Conservation (phyloP, 768 basidiomycete genomes). For the Suillus lakei region DNA sequence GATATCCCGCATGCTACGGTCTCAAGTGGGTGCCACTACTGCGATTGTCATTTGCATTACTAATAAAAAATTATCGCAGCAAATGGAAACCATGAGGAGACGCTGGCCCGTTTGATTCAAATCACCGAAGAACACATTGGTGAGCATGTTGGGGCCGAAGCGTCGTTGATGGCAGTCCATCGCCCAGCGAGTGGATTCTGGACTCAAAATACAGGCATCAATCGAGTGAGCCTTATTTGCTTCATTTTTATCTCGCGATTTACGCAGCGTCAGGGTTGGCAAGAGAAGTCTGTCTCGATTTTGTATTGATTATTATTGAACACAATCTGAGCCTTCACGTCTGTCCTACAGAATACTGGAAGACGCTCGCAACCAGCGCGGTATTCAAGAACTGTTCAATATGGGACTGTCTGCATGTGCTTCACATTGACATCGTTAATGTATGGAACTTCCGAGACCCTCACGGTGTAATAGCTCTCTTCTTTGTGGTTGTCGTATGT, state of each 20-base stretch:
- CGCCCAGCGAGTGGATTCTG: no score
- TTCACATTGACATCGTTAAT: slow-evolving; percentile 24
- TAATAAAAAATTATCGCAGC: neutral
- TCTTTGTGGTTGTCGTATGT: neutral
- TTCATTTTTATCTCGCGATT: neutral
- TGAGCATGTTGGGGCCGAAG: neutral
- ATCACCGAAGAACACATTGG: slow-evolving; percentile 1
- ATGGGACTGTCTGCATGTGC: slow-evolving; percentile 16
- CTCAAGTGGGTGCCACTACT: no score
- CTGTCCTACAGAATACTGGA: slow-evolving; percentile 24
- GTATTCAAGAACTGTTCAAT: slow-evolving; percentile 8
- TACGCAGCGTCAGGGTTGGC: slow-evolving; percentile 5
- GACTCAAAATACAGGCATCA: neutral
- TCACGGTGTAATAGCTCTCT: neutral
- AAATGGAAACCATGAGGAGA: neutral
- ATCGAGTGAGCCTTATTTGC: neutral
- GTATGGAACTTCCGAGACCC: slow-evolving; percentile 26
- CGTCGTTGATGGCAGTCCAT: neutral
- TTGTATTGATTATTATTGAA: no score
- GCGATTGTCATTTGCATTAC: no score
- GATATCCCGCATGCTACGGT: no score
- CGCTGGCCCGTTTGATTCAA: neutral
- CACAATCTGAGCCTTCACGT: no score
- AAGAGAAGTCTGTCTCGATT: slow-evolving; percentile 13
- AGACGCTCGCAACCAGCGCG: slow-evolving; percentile 12